phyloP scores from a whole-genome alignment of 441 rosid species.

The Bocquillonia castaneifolia region DNA sequence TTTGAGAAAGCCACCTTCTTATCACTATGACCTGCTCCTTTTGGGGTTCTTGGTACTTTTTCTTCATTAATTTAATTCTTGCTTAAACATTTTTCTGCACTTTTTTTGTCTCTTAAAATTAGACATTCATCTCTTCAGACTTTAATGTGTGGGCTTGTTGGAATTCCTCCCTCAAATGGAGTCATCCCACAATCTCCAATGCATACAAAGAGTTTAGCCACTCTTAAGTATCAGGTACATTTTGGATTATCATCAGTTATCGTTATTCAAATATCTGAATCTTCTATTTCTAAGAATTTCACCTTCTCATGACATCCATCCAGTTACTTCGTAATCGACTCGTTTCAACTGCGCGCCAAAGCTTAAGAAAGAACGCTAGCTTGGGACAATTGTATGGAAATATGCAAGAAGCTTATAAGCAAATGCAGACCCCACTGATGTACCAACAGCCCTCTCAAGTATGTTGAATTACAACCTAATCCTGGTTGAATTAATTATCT shows the following conservation, averaged over 20 bases:
- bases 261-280: not conserved
- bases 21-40: slow-evolving; percentile 86
- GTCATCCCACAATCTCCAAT: slow-evolving; percentile 97
- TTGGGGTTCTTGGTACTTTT: slow-evolving; percentile 64
- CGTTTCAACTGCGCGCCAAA: slow-evolving; percentile 57
- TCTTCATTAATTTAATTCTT: not conserved
- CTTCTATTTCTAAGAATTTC: not conserved
- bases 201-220: slow-evolving; percentile 96
- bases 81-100: not conserved
- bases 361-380: slow-evolving; percentile 69
- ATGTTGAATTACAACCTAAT: slow-evolving; percentile 6
- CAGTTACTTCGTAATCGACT: slow-evolving; percentile 82
- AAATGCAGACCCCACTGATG: slow-evolving; percentile 85
- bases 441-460: slow-evolving; percentile 59
- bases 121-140: slow-evolving; percentile 40
- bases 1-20: slow-evolving; percentile 82
- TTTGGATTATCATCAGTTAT: not conserved
- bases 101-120: not conserved
- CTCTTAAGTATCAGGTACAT: slow-evolving; percentile 83
- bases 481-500: too few species aligned
- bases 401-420: slow-evolving; percentile 76
- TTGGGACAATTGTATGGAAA: slow-evolving; percentile 78
- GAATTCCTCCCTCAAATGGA: slow-evolving; percentile 89
- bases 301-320: slow-evolving; percentile 2
- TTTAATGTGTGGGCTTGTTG: slow-evolving; percentile 77